phyloP scores from a whole-genome alignment of 2,329 filamentous ascomycete genomes.

The Tympanopsis confertula region DNA sequence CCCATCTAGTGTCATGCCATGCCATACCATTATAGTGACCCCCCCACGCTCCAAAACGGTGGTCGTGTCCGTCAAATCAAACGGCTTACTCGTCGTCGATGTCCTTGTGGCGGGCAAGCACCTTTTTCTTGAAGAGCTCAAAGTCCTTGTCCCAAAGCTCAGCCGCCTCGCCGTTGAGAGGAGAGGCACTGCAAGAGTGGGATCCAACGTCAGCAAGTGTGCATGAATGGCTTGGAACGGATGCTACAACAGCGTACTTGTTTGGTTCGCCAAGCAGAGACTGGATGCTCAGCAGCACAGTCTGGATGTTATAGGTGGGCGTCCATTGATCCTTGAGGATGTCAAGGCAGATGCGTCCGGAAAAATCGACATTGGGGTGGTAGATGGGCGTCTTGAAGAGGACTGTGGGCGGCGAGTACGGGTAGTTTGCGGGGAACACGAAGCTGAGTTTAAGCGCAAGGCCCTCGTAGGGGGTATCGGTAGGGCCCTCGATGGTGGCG shows the following conservation, averaged over 20 bases:
- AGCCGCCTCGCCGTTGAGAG: conserved; percentile 89
- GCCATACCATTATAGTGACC: no score
- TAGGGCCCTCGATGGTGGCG: conserved; percentile 83
- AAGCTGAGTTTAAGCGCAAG: conserved; percentile 88
- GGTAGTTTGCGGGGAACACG: conserved; percentile 83
- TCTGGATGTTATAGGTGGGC: conserved; percentile 91
- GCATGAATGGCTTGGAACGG: conserved; percentile 5
- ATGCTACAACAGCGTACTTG: conserved; percentile 56
- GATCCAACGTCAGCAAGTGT: conserved; percentile 6
- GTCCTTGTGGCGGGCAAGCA: conserved; percentile 49
- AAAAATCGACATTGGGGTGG: conserved; percentile 97
- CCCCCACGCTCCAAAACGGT: no score
- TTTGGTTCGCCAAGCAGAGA: conserved; percentile 94
- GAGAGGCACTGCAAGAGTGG: conserved; percentile 57
- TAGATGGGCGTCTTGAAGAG: conserved; percentile 98
- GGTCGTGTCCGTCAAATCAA: no score
- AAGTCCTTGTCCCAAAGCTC: conserved; percentile 88
- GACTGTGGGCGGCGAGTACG: conserved; percentile 80
- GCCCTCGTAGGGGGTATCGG: conserved; percentile 79
- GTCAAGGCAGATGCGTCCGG: conserved; percentile 89
- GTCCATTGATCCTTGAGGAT: conserved; percentile 99
- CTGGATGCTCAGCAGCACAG: conserved; percentile 83
- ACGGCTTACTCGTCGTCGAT: conserved; percentile 55
- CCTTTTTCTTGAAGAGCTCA: conserved; percentile 75
- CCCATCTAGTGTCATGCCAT: no score